Evolutionary conservation across 129 eudicot genomes (phyloP).

Genomic region (Smallanthus sonchifolius): DNA sequence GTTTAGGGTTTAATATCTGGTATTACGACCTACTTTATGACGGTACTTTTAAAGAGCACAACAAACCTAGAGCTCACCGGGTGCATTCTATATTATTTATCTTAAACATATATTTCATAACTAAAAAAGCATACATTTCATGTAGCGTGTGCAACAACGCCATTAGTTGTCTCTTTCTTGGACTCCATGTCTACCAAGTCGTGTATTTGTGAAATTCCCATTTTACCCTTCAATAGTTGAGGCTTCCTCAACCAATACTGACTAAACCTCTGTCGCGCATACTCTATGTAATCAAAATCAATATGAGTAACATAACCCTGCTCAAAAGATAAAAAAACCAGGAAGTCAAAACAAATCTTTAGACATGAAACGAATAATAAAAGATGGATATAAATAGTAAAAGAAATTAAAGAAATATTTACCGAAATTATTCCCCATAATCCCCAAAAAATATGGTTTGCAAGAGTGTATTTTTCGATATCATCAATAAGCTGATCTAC

Average conservation of each 20-base stretch:
- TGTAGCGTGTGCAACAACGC: background rate
- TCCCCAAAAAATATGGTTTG: constrained; percentile 91
- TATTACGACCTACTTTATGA: background rate
- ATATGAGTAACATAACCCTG: constrained; percentile 58
- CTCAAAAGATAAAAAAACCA: background rate
- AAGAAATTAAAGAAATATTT: constrained; percentile 8
- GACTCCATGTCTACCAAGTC: background rate
- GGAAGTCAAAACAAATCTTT: background rate
- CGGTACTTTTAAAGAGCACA: background rate
- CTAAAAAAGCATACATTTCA: constrained; percentile 16
- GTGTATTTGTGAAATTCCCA: constrained; percentile 3
- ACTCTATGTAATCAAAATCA: constrained; percentile 64
- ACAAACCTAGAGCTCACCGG: background rate
- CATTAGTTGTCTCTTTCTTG: background rate
- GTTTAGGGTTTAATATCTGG: background rate
- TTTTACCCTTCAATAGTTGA: constrained; percentile 5
- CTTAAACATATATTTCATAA: constrained; percentile 10
- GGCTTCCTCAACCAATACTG: constrained; percentile 39
- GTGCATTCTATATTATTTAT: constrained; percentile 26
- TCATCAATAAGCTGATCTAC: constrained; percentile 52
- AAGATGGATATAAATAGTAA: background rate
- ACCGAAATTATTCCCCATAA: constrained; percentile 93
- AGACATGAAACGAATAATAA: background rate
- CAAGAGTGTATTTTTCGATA: constrained; percentile 71
- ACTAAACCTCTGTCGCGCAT: constrained; percentile 53